Conservation (phyloP, 805 yeast genomes). For the Cyberlindnera samutprakarnensis region DNA sequence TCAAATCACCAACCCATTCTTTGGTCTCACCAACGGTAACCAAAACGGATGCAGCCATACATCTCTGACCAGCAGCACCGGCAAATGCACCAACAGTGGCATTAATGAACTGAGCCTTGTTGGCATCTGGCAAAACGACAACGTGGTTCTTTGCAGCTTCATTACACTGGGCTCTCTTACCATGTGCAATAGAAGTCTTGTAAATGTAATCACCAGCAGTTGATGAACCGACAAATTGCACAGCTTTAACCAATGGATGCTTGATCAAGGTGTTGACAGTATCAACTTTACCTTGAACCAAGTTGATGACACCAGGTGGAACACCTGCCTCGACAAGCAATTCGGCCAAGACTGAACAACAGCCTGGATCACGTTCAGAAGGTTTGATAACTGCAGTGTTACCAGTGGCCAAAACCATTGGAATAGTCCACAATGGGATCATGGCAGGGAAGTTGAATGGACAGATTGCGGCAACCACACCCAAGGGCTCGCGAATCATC, state of each 20-base stretch:
- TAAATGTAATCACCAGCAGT: slow-evolving; percentile 69
- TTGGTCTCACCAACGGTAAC: slow-evolving; percentile 60
- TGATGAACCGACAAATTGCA: slow-evolving; percentile 72
- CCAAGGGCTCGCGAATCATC: slow-evolving; percentile 63
- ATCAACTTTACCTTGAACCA: slow-evolving; percentile 65
- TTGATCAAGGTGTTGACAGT: slow-evolving; percentile 64
- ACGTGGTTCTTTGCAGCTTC: slow-evolving; percentile 75
- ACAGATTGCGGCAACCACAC: slow-evolving; percentile 72
- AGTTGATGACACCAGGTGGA: slow-evolving; percentile 63
- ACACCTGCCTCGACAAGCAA: slow-evolving; percentile 62
- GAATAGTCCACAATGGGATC: slow-evolving; percentile 57
- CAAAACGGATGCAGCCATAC: slow-evolving; percentile 72
- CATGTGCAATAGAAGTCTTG: slow-evolving; percentile 58
- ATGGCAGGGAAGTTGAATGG: slow-evolving; percentile 82
- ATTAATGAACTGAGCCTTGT: slow-evolving; percentile 53
- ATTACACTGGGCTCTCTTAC: slow-evolving; percentile 71
- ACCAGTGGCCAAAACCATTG: slow-evolving; percentile 55
- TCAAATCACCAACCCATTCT: slow-evolving; percentile 56
- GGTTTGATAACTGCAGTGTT: slow-evolving; percentile 67
- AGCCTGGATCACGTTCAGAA: slow-evolving; percentile 72
- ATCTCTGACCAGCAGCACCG: slow-evolving; percentile 81
- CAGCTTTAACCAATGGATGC: slow-evolving; percentile 64
- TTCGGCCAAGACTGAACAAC: slow-evolving; percentile 65
- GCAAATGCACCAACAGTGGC: slow-evolving; percentile 70
- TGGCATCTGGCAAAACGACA: slow-evolving; percentile 65